Base-by-base conservation (phyloP, 805 yeast species). In the Scheffersomyces amazonensis region DNA sequence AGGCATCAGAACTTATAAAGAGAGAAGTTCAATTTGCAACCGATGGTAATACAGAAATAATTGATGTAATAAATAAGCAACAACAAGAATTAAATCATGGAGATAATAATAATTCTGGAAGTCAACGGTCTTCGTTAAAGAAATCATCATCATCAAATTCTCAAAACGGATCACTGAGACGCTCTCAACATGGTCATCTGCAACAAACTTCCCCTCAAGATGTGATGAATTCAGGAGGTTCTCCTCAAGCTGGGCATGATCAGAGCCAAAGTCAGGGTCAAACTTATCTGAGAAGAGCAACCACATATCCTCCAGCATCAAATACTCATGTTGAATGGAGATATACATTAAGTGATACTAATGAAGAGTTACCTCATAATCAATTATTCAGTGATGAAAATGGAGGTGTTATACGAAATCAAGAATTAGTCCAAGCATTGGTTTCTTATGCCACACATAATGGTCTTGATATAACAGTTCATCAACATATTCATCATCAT, bases 401-500 rank as follows among this genome's bases (percentile, higher is more conserved):
- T 39, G 63, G 62, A 20, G 89, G 88, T 1, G 49, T 59, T 2
- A 81, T 84, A 3, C 58, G 66, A 29, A 66, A 71, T 16, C 74
- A 77, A 40, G 80, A 75, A 24, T 52, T 75, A 13, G 88, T 79
- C 0, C 78, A 76, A 38, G 66, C 71, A 43, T 58, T 85, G 8
- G 69, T 85, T 6, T 75, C 76, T 24, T 71, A 80, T 36, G 90
- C 90, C 0, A 78, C 74, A 43, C 61, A 63, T 34, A 71, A 76
- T 47, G 71, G 75, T 15, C 62, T 84, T 31, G 71, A 76, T 32
- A 70, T 88, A 11, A 81, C 88, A 3, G 76, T 88, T 16, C 95
- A 88, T 60, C 96, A 88, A 56, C 96, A 87, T 58, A 80, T 84
- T 32, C 91, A 86, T 58, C 87, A 87, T 54, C 89, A 85, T 59